These are phyloP conservation scores for Pythium myriotylum DNA, from an alignment of 352 stramenopile species.

Conservation along the genomic window DNA sequence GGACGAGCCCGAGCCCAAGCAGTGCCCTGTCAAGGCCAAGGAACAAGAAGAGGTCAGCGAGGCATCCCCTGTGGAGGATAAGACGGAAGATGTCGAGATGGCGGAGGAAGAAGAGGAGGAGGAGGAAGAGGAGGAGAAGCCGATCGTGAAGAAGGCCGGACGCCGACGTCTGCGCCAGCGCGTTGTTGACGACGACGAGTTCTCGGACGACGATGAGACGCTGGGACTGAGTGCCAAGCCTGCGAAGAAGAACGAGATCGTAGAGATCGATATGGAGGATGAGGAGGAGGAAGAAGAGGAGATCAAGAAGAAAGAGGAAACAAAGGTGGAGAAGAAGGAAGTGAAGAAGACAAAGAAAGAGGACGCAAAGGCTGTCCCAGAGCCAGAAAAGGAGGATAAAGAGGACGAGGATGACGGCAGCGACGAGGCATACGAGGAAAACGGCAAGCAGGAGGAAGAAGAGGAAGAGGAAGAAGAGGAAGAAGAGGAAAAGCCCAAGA, in stretches of 20 bases:
- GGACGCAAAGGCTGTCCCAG: constrained; percentile 14
- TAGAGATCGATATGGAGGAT: constrained; percentile 24
- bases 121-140: constrained; percentile 21
- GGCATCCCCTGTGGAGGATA: constrained; percentile 31
- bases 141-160: constrained; percentile 27
- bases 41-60: too few species aligned
- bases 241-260: constrained; percentile 27
- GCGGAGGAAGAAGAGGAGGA: constrained; percentile 22
- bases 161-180: constrained; percentile 65
- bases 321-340: constrained; percentile 13
- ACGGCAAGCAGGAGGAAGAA: constrained; percentile 14
- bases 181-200: constrained; percentile 54
- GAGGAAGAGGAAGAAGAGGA: constrained; percentile 19
- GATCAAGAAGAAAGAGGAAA: constrained; percentile 8
- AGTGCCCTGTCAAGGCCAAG: too few species aligned
- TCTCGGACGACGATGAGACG: constrained; percentile 40
- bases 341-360: constrained; percentile 19
- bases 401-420: too few species aligned
- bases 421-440: constrained; percentile 5
- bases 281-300: constrained; percentile 10
- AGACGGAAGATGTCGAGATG: constrained; percentile 35
- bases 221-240: constrained; percentile 36
- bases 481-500: constrained; percentile 23
- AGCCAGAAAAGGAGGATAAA: constrained; percentile 19
- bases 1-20: constrained; percentile 17